Base-by-base conservation (phyloP, 2,329 filamentous ascomycete species). In the Rhynchosporium secalis region DNA sequence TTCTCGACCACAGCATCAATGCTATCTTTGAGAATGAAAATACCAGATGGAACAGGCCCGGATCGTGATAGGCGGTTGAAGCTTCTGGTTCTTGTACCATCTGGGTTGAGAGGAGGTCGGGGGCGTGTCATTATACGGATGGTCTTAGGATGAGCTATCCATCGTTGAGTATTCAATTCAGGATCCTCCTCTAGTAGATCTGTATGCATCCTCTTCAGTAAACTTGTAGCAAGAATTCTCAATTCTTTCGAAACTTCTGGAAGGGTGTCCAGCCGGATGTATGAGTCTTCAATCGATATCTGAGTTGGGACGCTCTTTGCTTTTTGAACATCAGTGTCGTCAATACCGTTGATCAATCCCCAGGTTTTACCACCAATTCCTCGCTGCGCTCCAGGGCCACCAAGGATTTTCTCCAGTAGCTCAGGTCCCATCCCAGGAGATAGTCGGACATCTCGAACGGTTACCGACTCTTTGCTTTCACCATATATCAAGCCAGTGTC, bases 241-340 rank as follows among this genome's bases (percentile, higher is more conserved):
- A 97, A 78, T 75, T 96, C 88, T 65, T 83, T 84, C 47, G 79
- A 77, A 36, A 96, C 85, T 62, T 87, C 82, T 0, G 84, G 75
- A 57, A 88, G 73, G 0, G 81, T 86, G 68, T 89, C 84, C 1
- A 96, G 78, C 0, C 86, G 85, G 29, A 85, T 82, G 74, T 96
- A 98, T 15, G 92, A 95, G 76, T 98, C 93, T 73, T 98, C 94
- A 66, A 98, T 95, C 74, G 91, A 95, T 73, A 98, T 96, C 75
- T 97, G 93, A 1, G 86, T 86, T 0, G 94, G 94, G 1, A 96
- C 76, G 49, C 86, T 83, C 68, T 84, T 85, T 1, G 86, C 89
- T 65, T 86, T 81, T 56, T 86, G 86, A 20, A 98, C 92, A 62
- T 91, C 86, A 0, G 83, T 81, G 58, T 86, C 78, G 73, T 98